A percentile compares a stretch with the other conserved stretches of the same genome.
Evolutionary conservation across 345 rosid genomes (phyloP).

Genomic region (Salix udensis): DNA sequence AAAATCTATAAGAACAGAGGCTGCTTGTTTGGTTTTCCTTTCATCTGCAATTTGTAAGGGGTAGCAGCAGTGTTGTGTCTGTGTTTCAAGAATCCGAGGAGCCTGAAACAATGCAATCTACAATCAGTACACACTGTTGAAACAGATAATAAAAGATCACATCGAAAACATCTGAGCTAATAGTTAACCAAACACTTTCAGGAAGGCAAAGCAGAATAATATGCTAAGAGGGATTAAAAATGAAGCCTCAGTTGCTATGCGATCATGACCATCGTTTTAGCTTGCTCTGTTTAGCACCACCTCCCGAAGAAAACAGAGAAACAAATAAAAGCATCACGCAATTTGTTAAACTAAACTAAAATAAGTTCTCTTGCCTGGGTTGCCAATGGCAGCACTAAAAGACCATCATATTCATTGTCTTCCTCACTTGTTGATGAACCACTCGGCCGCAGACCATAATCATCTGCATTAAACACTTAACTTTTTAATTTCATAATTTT

Average conservation of each 20-base stretch:
- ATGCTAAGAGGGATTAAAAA: too few relatives aligned
- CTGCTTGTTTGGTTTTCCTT: neutral
- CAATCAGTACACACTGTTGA: neutral
- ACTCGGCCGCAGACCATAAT: constrained; percentile 23
- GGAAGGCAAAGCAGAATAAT: too few relatives aligned
- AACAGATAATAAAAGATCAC: neutral
- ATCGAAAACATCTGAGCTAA: too few relatives aligned
- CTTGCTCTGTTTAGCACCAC: constrained; percentile 32
- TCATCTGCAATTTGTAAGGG: neutral
- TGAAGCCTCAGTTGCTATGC: too few relatives aligned
- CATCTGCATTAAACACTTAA: constrained; percentile 33
- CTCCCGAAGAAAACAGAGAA: neutral
- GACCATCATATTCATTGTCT: neutral
- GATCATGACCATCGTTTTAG: constrained; percentile 21
- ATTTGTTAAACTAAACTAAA: neutral
- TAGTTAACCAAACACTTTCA: neutral
- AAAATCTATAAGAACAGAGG: neutral
- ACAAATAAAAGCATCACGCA: neutral
- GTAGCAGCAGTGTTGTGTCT: neutral
- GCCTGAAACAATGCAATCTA: neutral
- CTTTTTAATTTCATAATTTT: neutral
- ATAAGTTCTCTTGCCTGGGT: neutral
- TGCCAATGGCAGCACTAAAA: neutral
- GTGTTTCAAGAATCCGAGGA: neutral
- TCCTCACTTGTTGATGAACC: constrained; percentile 21